A percentile compares a stretch with the other conserved stretches of the same genome.
phyloP scores from a whole-genome alignment of 1,284 basidiomycete species.

The Puccinia polysora region DNA sequence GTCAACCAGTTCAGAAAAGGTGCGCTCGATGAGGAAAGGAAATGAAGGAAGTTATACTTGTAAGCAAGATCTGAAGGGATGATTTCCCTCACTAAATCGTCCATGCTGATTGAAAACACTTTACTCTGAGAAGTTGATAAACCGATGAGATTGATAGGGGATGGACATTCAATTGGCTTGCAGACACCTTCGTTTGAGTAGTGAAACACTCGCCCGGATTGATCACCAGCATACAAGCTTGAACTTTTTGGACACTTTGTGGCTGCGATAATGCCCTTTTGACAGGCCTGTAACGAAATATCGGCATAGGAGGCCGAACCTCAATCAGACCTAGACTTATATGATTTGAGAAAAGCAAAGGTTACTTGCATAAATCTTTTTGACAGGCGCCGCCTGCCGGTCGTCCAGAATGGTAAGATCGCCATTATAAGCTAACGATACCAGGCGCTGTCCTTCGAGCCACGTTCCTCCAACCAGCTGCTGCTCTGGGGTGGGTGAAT shows the following conservation, averaged over 20 bases:
- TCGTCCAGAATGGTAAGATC: constrained; percentile 79
- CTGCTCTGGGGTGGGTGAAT: constrained; percentile 26
- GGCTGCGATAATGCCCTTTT: constrained; percentile 41
- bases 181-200: constrained; percentile 57
- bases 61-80: constrained; percentile 53
- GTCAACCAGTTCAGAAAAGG: background rate
- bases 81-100: constrained; percentile 71
- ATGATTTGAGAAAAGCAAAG: background rate
- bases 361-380: constrained; percentile 40
- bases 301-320: background rate
- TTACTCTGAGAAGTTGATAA: constrained; percentile 48
- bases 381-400: constrained; percentile 57
- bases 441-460: constrained; percentile 61
- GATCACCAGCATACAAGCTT: constrained; percentile 62
- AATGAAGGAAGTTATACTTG: constrained; percentile 26
- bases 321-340: background rate
- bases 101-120: constrained; percentile 69
- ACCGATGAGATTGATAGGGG: constrained; percentile 22
- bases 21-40: background rate
- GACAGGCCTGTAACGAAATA: constrained; percentile 20
- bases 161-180: constrained; percentile 48
- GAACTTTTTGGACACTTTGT: constrained; percentile 25
- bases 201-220: constrained; percentile 67
- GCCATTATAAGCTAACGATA: constrained; percentile 79
- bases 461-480: constrained; percentile 79